Evolutionary conservation across 352 stramenopile genomes (phyloP).

Genomic region (Phytophthora niederhauseri): DNA sequence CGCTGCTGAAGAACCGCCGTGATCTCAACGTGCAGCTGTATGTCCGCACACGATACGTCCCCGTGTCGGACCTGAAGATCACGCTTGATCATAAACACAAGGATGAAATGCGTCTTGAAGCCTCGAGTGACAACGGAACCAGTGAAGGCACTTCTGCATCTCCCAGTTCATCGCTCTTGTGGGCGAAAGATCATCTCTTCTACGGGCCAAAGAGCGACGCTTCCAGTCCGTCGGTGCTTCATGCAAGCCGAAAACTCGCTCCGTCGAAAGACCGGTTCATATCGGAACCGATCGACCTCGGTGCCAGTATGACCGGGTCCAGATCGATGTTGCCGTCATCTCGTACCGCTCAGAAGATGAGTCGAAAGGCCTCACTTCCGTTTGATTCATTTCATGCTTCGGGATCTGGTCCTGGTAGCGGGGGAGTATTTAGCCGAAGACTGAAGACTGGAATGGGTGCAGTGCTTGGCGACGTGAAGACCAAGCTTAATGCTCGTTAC

Average conservation of each 20-base stretch:
- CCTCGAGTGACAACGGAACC: slow-evolving; percentile 16
- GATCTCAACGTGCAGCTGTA: slow-evolving; percentile 73
- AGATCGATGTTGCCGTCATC: slow-evolving; percentile 58
- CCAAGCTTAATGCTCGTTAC: slow-evolving; percentile 46
- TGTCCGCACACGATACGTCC: slow-evolving; percentile 66
- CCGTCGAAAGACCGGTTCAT: slow-evolving; percentile 55
- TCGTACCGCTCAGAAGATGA: slow-evolving; percentile 10
- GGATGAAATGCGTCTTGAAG: slow-evolving; percentile 63
- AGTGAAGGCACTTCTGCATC: slow-evolving; percentile 18
- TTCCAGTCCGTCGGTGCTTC: slow-evolving; percentile 63
- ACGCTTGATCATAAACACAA: slow-evolving; percentile 63
- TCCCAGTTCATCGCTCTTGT: slow-evolving; percentile 34
- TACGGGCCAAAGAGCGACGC: slow-evolving; percentile 71
- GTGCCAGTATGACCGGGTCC: slow-evolving; percentile 55
- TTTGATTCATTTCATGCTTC: slow-evolving; percentile 32
- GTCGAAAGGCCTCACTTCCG: slow-evolving; percentile 25
- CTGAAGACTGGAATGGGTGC: slow-evolving; percentile 48
- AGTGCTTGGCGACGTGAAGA: slow-evolving; percentile 74
- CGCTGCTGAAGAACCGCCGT: slow-evolving; percentile 69
- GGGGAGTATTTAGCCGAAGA: slow-evolving; percentile 57
- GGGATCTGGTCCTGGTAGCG: slow-evolving; percentile 19
- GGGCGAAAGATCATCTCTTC: slow-evolving; percentile 67
- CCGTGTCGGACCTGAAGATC: slow-evolving; percentile 72
- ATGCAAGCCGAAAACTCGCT: slow-evolving; percentile 44
- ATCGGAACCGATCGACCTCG: slow-evolving; percentile 68